Percentiles rank a stretch among this genome's conserved stretches.
Conservation (phyloP, 192 early-diverging fungal genomes). For the Backusella macrospora region DNA sequence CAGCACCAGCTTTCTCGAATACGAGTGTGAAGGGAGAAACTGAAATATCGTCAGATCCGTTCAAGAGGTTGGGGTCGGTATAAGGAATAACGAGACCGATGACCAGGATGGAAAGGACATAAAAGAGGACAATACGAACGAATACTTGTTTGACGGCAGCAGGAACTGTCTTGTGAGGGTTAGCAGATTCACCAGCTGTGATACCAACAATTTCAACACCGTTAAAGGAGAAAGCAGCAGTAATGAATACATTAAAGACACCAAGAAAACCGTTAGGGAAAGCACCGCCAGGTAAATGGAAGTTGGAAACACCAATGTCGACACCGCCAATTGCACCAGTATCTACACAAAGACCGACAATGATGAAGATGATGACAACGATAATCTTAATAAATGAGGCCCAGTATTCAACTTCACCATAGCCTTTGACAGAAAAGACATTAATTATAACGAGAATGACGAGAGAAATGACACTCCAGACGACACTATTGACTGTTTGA, state of each 20-base stretch:
- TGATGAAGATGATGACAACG: conserved; percentile 79
- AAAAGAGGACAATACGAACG: conserved; percentile 83
- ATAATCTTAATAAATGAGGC: conserved; percentile 85
- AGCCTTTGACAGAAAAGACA: conserved; percentile 68
- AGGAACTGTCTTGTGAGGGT: conserved; percentile 79
- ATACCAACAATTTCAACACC: conserved; percentile 91
- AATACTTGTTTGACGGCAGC: conserved; percentile 78
- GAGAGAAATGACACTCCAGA: conserved; percentile 51
- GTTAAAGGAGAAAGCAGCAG: conserved; percentile 83
- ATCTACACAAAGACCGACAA: conserved; percentile 77
- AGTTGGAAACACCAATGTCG: conserved; percentile 64
- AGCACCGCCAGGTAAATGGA: conserved; percentile 57
- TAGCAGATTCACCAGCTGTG: conserved; percentile 86
- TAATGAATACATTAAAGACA: conserved; percentile 68
- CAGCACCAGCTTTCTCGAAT: conserved; percentile 63
- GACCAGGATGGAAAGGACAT: conserved; percentile 79
- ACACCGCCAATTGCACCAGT: conserved; percentile 66
- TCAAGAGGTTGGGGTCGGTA: conserved; percentile 58
- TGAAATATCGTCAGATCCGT: conserved; percentile 55
- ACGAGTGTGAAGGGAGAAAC: conserved; percentile 73
- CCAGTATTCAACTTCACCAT: conserved; percentile 88
- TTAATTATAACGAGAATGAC: conserved; percentile 65
- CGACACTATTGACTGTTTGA: conserved; percentile 34
- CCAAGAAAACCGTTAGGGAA: conserved; percentile 66
- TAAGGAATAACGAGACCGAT: conserved; percentile 86